A percentile compares a stretch with the other conserved stretches of the same genome.
Conservation (phyloP, 257 asterid genomes). For the Salvia hispanica region DNA sequence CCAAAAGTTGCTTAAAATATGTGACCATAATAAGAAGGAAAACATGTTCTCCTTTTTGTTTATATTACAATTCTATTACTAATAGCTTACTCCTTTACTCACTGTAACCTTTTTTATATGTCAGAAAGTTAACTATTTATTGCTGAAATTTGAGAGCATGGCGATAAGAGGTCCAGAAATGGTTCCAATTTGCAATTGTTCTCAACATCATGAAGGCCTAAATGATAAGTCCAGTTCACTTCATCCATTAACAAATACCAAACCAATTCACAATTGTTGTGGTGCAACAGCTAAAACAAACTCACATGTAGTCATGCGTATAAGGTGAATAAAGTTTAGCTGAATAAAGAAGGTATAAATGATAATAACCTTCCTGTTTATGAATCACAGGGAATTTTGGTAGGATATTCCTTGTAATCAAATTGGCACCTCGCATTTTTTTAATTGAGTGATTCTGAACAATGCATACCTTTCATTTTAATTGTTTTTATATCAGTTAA, state of each 20-base stretch:
- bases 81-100: conserved; percentile 2
- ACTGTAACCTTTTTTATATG: background rate
- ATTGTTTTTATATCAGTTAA: background rate
- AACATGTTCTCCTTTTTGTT: background rate
- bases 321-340: background rate
- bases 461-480: conserved; percentile 19
- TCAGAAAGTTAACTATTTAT: background rate
- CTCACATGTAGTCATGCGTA: background rate
- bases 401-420: background rate
- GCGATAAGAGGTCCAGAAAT: background rate
- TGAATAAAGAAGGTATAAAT: background rate
- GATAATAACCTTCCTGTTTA: conserved; percentile 7
- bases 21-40: background rate
- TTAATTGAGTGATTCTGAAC: background rate
- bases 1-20: background rate
- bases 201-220: background rate
- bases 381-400: background rate
- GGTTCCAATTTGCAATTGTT: background rate
- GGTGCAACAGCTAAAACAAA: conserved; percentile 14
- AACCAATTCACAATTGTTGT: background rate
- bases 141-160: background rate
- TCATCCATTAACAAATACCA: conserved; percentile 5
- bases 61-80: background rate
- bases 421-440: background rate
- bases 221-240: background rate